Conservation (phyloP, 2,329 filamentous ascomycete genomes). For the Huntiella omanensis region DNA sequence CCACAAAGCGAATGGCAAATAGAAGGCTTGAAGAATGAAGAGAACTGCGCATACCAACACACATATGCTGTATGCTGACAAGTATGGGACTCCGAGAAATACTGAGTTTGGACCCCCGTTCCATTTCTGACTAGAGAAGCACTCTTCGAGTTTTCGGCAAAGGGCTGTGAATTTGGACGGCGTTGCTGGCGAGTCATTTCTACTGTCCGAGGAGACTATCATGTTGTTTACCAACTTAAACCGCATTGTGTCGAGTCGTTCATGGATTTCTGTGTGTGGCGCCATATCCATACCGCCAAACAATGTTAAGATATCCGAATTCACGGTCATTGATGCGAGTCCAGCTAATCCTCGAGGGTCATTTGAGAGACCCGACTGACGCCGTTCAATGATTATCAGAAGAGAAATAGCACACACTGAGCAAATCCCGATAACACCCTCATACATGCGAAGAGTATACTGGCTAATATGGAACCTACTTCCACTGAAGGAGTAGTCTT, state of each 20-base stretch:
- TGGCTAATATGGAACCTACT: conserved; percentile 30
- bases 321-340: conserved; percentile 56
- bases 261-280: conserved; percentile 46
- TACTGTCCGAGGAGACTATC: conserved; percentile 38
- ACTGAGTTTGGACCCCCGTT: conserved; percentile 45
- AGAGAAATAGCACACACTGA: conserved; percentile 38
- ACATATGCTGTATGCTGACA: conserved; percentile 11
- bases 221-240: conserved; percentile 55
- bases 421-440: conserved; percentile 34
- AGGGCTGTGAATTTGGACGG: too few species aligned
- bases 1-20: too few species aligned
- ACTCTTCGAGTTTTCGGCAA: too few species aligned
- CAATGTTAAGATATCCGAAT: conserved; percentile 53
- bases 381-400: conserved; percentile 39
- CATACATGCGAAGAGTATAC: conserved; percentile 43
- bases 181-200: too few species aligned
- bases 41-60: conserved; percentile 30
- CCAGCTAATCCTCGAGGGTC: conserved; percentile 58
- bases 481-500: neutral
- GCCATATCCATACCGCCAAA: conserved; percentile 55
- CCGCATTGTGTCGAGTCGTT: conserved; percentile 43
- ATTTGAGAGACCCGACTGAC: conserved; percentile 45
- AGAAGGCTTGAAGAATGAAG: too few species aligned
- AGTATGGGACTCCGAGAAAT: conserved; percentile 35
- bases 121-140: neutral